Evolutionary conservation across 2,329 filamentous ascomycete species (phyloP), one percentile per base, ranked within the genome.

Genomic region (Fusarium aywerte): DNA sequence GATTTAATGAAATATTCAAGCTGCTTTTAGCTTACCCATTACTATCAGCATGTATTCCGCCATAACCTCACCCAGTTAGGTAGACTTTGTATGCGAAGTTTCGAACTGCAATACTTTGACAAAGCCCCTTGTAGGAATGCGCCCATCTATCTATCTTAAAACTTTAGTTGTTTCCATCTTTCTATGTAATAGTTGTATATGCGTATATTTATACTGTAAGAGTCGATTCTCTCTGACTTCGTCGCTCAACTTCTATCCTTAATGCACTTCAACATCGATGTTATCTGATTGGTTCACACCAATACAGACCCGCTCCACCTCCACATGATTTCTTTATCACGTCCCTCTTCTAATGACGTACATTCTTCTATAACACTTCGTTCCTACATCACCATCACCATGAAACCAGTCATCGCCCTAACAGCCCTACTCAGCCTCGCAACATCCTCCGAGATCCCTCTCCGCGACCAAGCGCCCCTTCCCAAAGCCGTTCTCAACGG

Each of bases 381-480:
- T 18, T 27, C 29, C 36, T 48, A 29, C 58, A 43, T 23, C 49
- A 39, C 33, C 20, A 59, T 12, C 39, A 63, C 47, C 36, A 73
- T 73, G 70, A 72, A 72, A 67, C 67, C 65, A 23, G 23, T 72
- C 25, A n/a, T 58, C 25, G 20, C 55, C 12, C 13, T 73, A 56
- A 54, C 58, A 58, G 33, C 49, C 7, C 45, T 72, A 12, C 31
- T 70, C 43, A 61, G 60, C 40, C 55, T 72, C 47, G 16, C 67
- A 15, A 32, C 50, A 18, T 29, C 62, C 20, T 52, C 50, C 4
- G 62, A 65, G 25, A 38, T 33, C 7, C 63, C 70, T 16, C 66
- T 71, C 10, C 36, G 35, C 35, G 50, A 47, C 15, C 47, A 50
- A 59, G 38, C 25, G 5, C 44, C 47, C 4, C 35, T 52, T 2